Conservation (phyloP, 164 flowering plant genomes). For the Dillenia turbinata region DNA sequence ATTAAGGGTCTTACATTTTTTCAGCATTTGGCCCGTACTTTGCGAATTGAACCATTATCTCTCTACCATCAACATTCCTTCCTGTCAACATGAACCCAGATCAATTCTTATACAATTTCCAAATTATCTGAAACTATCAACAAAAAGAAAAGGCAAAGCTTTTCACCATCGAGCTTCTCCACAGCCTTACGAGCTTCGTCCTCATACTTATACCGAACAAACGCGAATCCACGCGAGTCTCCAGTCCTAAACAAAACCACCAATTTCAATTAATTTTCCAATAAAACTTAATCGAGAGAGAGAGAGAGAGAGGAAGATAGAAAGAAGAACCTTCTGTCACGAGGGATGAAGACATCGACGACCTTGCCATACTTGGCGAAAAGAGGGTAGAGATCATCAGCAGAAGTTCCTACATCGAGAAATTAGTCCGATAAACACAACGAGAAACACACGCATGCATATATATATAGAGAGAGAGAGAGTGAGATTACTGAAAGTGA, state of each 20-base stretch:
- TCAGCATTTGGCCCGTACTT: slow-evolving; percentile 80
- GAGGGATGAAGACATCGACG: slow-evolving; percentile 92
- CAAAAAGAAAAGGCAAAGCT: background rate
- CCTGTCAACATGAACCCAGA: slow-evolving; percentile 23
- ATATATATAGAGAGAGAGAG: background rate
- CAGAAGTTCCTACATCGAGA: slow-evolving; percentile 67
- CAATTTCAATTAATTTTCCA: background rate
- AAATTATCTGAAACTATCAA: background rate
- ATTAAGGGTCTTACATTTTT: slow-evolving; percentile 33
- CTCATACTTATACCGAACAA: slow-evolving; percentile 69
- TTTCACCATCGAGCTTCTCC: slow-evolving; percentile 64
- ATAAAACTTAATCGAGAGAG: background rate
- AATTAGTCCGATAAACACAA: background rate
- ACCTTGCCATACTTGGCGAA: slow-evolving; percentile 94
- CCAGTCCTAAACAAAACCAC: slow-evolving; percentile 46
- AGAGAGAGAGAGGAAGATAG: background rate
- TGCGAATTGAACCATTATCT: slow-evolving; percentile 78
- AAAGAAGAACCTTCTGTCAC: slow-evolving; percentile 60
- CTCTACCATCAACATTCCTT: slow-evolving; percentile 64
- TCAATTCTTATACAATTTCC: background rate
- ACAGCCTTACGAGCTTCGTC: slow-evolving; percentile 78
- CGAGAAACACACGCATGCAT: background rate
- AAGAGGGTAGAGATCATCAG: slow-evolving; percentile 88
- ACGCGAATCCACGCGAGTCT: slow-evolving; percentile 77
- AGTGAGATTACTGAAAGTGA: slow-evolving; percentile 71